Percentiles rank a stretch among this genome's conserved stretches.
These are phyloP conservation scores for Violaceomyces palustris DNA, from an alignment of 1,284 basidiomycete genomes.

Conservation along the genomic window DNA sequence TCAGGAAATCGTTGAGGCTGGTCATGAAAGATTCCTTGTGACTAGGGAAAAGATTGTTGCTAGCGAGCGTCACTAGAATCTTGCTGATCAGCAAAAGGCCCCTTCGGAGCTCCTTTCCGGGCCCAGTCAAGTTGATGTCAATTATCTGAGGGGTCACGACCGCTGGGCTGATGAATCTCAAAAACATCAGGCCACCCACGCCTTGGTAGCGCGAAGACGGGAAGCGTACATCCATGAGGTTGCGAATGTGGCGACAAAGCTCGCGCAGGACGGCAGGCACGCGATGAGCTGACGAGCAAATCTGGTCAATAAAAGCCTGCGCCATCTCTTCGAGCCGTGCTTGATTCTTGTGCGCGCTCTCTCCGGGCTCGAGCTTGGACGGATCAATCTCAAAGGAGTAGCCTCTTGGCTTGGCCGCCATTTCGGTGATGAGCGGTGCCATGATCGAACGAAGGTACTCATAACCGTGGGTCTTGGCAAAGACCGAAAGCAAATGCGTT, in stretches of 20 bases:
- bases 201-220: constrained; percentile 46
- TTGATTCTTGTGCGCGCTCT: constrained; percentile 39
- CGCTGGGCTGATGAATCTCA: constrained; percentile 47
- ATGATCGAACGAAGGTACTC: constrained; percentile 47
- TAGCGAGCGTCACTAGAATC: constrained; percentile 45
- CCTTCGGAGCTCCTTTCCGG: constrained; percentile 36
- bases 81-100: constrained; percentile 46
- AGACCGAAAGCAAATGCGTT: constrained; percentile 41
- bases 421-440: constrained; percentile 42
- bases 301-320: constrained; percentile 44
- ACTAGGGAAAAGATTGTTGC: constrained; percentile 42
- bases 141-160: constrained; percentile 47
- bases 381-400: constrained; percentile 49
- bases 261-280: constrained; percentile 47
- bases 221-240: constrained; percentile 40
- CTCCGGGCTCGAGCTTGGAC: constrained; percentile 28
- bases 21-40: constrained; percentile 50
- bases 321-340: constrained; percentile 41
- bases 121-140: constrained; percentile 43
- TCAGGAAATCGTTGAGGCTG: constrained; percentile 44
- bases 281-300: constrained; percentile 44
- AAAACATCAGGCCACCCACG: constrained; percentile 46
- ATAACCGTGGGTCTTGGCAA: constrained; percentile 46
- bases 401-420: constrained; percentile 38
- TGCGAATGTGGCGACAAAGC: constrained; percentile 46